Conservation (phyloP, 2,329 filamentous ascomycete genomes). For the Leptographium procerum region DNA sequence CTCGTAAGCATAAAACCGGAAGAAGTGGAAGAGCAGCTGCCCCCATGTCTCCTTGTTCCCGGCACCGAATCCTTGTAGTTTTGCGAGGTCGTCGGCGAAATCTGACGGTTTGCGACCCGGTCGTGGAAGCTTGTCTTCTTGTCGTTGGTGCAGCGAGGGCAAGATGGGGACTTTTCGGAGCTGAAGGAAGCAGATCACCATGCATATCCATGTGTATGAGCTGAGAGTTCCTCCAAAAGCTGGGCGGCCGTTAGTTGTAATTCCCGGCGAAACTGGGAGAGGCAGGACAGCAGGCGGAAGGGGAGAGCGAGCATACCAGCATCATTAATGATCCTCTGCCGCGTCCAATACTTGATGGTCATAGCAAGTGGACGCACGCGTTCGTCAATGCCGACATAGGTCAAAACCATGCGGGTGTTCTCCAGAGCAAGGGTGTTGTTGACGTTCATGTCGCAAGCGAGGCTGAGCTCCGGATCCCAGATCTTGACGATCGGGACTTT, state of each 20-base stretch:
- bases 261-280: background rate
- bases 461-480: slow-evolving; percentile 84
- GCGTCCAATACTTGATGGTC: slow-evolving; percentile 97
- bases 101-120: slow-evolving; percentile 57
- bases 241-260: slow-evolving; percentile 22
- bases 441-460: slow-evolving; percentile 97
- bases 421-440: slow-evolving; percentile 93
- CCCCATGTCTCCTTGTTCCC: slow-evolving; percentile 75
- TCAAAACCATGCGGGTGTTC: slow-evolving; percentile 96
- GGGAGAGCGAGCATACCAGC: slow-evolving; percentile 48
- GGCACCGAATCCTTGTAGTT: slow-evolving; percentile 60
- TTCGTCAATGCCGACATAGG: slow-evolving; percentile 87
- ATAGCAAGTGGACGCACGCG: slow-evolving; percentile 87
- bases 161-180: slow-evolving; percentile 73
- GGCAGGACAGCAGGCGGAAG: background rate
- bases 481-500: slow-evolving; percentile 98
- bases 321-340: slow-evolving; percentile 85
- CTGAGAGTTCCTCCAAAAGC: slow-evolving; percentile 89
- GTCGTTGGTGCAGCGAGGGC: slow-evolving; percentile 69
- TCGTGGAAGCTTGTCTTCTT: slow-evolving; percentile 47
- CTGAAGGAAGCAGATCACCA: slow-evolving; percentile 94
- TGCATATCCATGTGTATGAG: slow-evolving; percentile 98
- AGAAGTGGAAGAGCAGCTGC: slow-evolving; percentile 87
- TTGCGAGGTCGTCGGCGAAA: slow-evolving; percentile 78
- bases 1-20: slow-evolving; percentile 87